Evolutionary conservation across 2,329 filamentous ascomycete species (phyloP).

Genomic region (Aspergillus sp.): DNA sequence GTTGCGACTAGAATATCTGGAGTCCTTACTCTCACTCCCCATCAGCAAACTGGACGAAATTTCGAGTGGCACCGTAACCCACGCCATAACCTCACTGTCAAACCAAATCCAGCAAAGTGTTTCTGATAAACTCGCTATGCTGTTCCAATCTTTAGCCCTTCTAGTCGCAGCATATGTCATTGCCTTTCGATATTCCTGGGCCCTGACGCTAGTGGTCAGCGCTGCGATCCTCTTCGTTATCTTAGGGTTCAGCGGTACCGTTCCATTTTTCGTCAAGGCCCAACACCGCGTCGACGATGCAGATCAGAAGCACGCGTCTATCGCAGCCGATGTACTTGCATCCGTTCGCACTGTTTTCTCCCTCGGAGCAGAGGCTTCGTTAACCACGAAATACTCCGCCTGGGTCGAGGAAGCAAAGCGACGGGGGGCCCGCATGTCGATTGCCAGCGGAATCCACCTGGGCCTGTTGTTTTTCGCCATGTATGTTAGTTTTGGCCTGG

Average conservation of each 20-base stretch:
- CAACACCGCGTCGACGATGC: not conserved
- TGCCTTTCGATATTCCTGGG: conserved; percentile 53
- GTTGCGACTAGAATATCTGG: conserved; percentile 52
- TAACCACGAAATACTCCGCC: conserved; percentile 36
- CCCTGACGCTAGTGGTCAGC: conserved; percentile 51
- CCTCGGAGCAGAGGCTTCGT: conserved; percentile 1
- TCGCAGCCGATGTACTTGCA: not conserved
- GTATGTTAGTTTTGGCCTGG: conserved; percentile 35
- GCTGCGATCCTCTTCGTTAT: conserved; percentile 47
- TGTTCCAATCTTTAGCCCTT: conserved; percentile 44
- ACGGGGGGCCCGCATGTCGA: conserved; percentile 26
- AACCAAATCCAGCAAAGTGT: conserved; percentile 57
- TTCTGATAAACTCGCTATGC: conserved; percentile 50
- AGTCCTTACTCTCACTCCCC: conserved; percentile 50
- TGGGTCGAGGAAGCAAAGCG: conserved; percentile 39
- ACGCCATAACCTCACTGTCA: conserved; percentile 52
- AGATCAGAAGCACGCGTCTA: not conserved
- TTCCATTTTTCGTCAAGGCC: not conserved
- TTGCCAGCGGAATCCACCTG: conserved; percentile 31
- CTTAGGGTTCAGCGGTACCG: not conserved
- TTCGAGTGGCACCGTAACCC: conserved; percentile 51
- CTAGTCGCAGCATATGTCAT: conserved; percentile 50
- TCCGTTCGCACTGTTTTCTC: not conserved
- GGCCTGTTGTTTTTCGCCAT: conserved; percentile 36
- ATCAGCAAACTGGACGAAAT: conserved; percentile 51